Conservation (phyloP, 768 basidiomycete species). For the Rhodocollybia butyracea region DNA sequence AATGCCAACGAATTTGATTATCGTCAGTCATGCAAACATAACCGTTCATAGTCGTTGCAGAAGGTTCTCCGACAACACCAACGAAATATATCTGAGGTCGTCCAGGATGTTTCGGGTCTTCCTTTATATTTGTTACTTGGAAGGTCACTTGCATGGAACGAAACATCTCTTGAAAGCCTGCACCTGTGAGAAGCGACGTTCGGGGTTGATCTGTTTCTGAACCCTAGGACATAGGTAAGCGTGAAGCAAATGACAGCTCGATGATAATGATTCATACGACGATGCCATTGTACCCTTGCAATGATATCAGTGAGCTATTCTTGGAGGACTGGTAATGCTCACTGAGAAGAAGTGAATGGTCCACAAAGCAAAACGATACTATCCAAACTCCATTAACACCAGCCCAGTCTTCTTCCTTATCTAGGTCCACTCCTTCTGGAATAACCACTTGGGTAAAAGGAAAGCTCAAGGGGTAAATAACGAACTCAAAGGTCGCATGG, state of each 20-base stretch:
- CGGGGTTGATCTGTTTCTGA: constrained; percentile 33
- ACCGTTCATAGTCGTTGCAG: constrained; percentile 44
- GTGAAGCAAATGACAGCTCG: background rate
- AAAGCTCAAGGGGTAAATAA: constrained; percentile 47
- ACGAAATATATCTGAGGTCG: constrained; percentile 52
- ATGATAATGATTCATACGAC: background rate
- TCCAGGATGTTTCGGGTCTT: constrained; percentile 45
- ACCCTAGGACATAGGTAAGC: constrained; percentile 14
- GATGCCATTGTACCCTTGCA: constrained; percentile 47
- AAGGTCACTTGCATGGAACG: constrained; percentile 47
- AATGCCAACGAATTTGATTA: constrained; percentile 58
- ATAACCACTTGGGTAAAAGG: constrained; percentile 52
- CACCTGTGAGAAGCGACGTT: constrained; percentile 45
- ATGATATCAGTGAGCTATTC: background rate
- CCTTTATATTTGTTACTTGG: constrained; percentile 34
- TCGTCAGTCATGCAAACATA: constrained; percentile 55
- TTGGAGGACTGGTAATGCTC: constrained; percentile 24
- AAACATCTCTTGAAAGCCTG: constrained; percentile 50
- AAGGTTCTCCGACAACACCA: constrained; percentile 46
- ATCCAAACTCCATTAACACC: constrained; percentile 59
- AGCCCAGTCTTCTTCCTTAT: constrained; percentile 49
- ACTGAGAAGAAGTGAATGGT: constrained; percentile 66
- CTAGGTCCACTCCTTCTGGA: constrained; percentile 32
- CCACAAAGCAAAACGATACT: constrained; percentile 64
- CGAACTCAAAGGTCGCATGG: constrained; percentile 27